Evolutionary conservation across 306 rosid species (phyloP).

Genomic region (Cajanus cajan): DNA sequence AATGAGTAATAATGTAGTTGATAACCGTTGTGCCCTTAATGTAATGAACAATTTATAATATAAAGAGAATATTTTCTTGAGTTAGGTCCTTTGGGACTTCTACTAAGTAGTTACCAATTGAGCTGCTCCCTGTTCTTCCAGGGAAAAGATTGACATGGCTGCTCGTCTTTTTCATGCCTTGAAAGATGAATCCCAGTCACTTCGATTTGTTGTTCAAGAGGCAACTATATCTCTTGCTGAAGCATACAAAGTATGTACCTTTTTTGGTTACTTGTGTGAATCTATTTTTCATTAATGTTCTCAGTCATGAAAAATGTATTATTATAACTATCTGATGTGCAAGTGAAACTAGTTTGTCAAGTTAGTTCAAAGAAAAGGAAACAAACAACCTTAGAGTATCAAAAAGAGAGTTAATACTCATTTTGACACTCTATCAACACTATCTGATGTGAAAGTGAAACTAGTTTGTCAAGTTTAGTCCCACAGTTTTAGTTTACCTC

Average conservation of each 20-base stretch:
- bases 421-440: too few relatives aligned
- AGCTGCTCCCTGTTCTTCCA: constrained; percentile 37
- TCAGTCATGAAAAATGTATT: not conserved
- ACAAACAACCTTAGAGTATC: too few relatives aligned
- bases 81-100: constrained; percentile 15
- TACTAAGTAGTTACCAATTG: constrained; percentile 20
- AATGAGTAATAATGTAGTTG: not conserved
- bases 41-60: not conserved
- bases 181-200: constrained; percentile 74
- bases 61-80: not conserved
- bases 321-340: not conserved
- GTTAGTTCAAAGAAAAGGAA: not conserved
- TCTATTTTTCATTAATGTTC: not conserved
- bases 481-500: not conserved
- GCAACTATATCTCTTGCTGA: constrained; percentile 82
- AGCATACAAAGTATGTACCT: constrained; percentile 75
- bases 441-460: not conserved
- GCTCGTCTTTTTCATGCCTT: constrained; percentile 80
- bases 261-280: constrained; percentile 21
- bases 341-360: constrained; percentile 13
- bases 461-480: constrained; percentile 16
- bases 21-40: not conserved
- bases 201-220: constrained; percentile 81
- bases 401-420: too few relatives aligned
- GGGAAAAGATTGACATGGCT: constrained; percentile 88